phyloP scores from a whole-genome alignment of 164 flowering plant genomes.

The Chimonanthus praecox region DNA sequence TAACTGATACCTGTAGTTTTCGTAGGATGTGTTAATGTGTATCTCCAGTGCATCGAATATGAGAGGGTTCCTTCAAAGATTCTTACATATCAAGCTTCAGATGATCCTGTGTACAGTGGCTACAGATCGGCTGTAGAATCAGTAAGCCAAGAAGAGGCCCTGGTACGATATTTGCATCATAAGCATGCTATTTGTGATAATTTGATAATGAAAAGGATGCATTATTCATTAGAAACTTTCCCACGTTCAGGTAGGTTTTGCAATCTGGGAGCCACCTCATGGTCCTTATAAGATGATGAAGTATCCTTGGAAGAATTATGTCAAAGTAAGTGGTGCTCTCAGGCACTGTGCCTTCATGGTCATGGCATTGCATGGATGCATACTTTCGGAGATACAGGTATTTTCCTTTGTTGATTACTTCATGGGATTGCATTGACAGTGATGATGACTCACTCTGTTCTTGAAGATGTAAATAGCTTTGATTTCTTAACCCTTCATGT shows the following conservation, averaged over 20 bases:
- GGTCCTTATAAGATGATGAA: conserved; percentile 59
- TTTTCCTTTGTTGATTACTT: not conserved
- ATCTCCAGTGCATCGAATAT: conserved; percentile 66
- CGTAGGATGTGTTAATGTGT: conserved; percentile 73
- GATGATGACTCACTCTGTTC: no score
- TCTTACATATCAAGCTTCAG: conserved; percentile 70
- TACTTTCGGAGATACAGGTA: conserved; percentile 96
- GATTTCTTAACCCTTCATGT: no score
- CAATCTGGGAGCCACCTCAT: conserved; percentile 94
- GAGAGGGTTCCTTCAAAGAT: conserved; percentile 79
- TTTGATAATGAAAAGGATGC: not conserved
- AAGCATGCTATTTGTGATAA: not conserved
- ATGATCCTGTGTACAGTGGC: conserved; percentile 75
- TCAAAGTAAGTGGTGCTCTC: conserved; percentile 71
- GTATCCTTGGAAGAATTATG: conserved; percentile 83
- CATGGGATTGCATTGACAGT: no score
- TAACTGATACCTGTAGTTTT: conserved; percentile 3
- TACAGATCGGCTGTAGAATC: conserved; percentile 79
- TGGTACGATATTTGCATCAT: conserved; percentile 30
- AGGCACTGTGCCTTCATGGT: conserved; percentile 93
- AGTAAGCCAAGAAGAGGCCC: conserved; percentile 58
- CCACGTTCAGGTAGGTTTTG: conserved; percentile 58
- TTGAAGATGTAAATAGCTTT: no score
- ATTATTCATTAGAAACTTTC: not conserved
- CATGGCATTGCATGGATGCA: conserved; percentile 94